phyloP scores from a whole-genome alignment of 305 asterid genomes.

The Solanum hybrid region DNA sequence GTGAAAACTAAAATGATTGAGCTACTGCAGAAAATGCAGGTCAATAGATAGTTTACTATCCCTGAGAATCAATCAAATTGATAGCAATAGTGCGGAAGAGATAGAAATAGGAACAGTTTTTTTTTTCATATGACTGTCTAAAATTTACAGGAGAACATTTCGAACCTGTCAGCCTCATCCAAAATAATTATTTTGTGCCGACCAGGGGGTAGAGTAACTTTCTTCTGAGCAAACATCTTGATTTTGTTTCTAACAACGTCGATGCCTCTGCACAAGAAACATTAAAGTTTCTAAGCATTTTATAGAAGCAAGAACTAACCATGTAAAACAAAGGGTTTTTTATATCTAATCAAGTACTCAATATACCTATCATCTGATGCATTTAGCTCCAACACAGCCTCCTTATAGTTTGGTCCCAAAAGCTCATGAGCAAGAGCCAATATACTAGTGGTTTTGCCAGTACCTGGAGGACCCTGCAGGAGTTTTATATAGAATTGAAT shows the following conservation, averaged over 20 bases:
- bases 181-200: slow-evolving; percentile 81
- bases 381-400: slow-evolving; percentile 85
- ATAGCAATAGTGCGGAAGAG: neutral
- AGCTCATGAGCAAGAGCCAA: slow-evolving; percentile 96
- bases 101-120: neutral
- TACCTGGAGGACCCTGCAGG: slow-evolving; percentile 90
- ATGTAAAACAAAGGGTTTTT: neutral
- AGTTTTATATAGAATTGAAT: neutral
- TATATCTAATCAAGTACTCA: neutral
- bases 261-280: slow-evolving; percentile 54
- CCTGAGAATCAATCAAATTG: neutral
- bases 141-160: neutral
- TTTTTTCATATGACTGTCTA: neutral
- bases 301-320: slow-evolving; percentile 5
- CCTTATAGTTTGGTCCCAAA: slow-evolving; percentile 77
- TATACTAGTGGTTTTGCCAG: slow-evolving; percentile 92
- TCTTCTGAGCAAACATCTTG: slow-evolving; percentile 97
- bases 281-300: neutral
- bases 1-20: slow-evolving; percentile 7
- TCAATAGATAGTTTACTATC: neutral
- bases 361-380: slow-evolving; percentile 91
- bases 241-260: slow-evolving; percentile 96
- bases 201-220: slow-evolving; percentile 82
- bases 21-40: neutral
- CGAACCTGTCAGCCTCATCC: slow-evolving; percentile 97